Conservation (phyloP, 371 early-diverging fungal species). For the Gilbertella persicaria region DNA sequence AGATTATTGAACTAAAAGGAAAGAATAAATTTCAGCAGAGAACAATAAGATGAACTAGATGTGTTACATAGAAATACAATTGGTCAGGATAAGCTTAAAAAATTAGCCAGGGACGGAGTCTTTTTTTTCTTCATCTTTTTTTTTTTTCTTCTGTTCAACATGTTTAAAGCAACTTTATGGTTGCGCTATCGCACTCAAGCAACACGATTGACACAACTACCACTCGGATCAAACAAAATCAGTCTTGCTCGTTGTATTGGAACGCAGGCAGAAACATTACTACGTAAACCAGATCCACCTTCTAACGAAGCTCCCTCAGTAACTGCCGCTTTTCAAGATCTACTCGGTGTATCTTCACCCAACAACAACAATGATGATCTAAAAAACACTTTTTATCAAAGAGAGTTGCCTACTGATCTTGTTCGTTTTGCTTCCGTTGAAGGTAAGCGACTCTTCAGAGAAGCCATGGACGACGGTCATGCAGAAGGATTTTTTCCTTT, state of each 20-base stretch:
- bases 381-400: constrained; percentile 73
- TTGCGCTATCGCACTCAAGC: constrained; percentile 12
- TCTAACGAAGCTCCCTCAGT: neutral
- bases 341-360: constrained; percentile 19
- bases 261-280: constrained; percentile 10
- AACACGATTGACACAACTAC: neutral
- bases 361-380: constrained; percentile 30
- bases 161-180: constrained; percentile 10
- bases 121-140: too few relatives aligned
- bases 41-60: too few relatives aligned
- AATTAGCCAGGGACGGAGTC: too few relatives aligned
- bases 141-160: too few relatives aligned
- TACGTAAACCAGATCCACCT: neutral
- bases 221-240: neutral
- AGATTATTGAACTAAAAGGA: too few relatives aligned
- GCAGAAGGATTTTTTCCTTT: constrained; percentile 89
- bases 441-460: constrained; percentile 80
- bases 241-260: constrained; percentile 13
- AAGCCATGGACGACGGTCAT: constrained; percentile 71
- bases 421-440: constrained; percentile 77
- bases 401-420: constrained; percentile 72
- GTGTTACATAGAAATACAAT: too few relatives aligned
- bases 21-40: too few relatives aligned
- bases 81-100: too few relatives aligned
- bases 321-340: constrained; percentile 23